Evolutionary conservation across 495 filamentous ascomycete genomes (phyloP).

Genomic region (Talaromyces ruber): DNA sequence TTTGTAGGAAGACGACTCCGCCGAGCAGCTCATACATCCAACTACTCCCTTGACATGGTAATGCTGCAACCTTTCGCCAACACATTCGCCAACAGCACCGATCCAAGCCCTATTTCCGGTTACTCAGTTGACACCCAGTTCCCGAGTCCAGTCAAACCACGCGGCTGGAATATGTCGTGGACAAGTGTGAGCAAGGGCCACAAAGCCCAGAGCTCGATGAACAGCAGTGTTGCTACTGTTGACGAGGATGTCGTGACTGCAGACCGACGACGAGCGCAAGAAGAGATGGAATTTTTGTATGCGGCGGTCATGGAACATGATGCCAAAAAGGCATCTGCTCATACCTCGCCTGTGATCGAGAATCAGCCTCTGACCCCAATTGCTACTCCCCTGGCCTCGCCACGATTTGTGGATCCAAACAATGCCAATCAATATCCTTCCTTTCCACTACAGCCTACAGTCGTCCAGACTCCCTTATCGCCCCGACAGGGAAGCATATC

Average conservation of each 20-base stretch:
- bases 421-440: background rate
- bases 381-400: constrained; percentile 15
- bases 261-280: constrained; percentile 63
- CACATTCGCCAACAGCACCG: constrained; percentile 35
- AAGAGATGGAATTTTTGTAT: constrained; percentile 83
- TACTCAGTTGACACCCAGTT: constrained; percentile 20
- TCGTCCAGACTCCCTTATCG: background rate
- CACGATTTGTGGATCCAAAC: constrained; percentile 11
- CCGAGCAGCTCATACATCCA: constrained; percentile 41
- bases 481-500: constrained; percentile 1
- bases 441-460: constrained; percentile 2
- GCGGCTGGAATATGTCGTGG: constrained; percentile 31
- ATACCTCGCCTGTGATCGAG: constrained; percentile 9
- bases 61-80: constrained; percentile 51
- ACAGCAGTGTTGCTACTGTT: constrained; percentile 50
- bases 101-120: constrained; percentile 38
- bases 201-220: constrained; percentile 29
- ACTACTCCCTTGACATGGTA: constrained; percentile 48
- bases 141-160: constrained; percentile 29
- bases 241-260: constrained; percentile 66
- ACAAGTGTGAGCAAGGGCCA: constrained; percentile 26
- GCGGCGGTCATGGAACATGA: constrained; percentile 87
- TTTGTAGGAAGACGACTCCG: constrained; percentile 53
- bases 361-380: constrained; percentile 5
- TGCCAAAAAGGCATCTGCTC: constrained; percentile 47